A percentile compares a stretch with the other conserved stretches of the same genome.
Evolutionary conservation across 805 yeast species (phyloP).

Genomic region (Saccharomycopsis synnaedendra): DNA sequence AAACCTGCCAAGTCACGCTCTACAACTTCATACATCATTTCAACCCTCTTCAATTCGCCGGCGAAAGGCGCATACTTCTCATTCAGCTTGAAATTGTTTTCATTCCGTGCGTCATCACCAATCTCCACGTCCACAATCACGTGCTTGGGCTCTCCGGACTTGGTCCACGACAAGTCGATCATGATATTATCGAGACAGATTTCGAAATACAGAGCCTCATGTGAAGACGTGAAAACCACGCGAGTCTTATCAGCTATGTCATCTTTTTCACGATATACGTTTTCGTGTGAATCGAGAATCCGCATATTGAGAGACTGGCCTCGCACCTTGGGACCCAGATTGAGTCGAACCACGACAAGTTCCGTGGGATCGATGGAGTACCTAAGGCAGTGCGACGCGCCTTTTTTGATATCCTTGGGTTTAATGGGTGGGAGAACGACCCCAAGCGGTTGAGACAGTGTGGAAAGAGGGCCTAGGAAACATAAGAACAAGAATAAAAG

Average conservation of each 20-base stretch:
- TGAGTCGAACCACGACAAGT: slow-evolving; percentile 9
- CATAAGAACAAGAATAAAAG: neutral
- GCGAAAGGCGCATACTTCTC: slow-evolving; percentile 11
- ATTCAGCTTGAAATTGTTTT: slow-evolving; percentile 6
- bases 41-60: slow-evolving; percentile 1
- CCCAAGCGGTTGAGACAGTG: slow-evolving; percentile 3
- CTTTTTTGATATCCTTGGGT: slow-evolving; percentile 7
- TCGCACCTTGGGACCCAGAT: slow-evolving; percentile 5
- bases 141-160: slow-evolving; percentile 19
- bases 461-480: neutral
- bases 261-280: slow-evolving; percentile 7
- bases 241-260: slow-evolving; percentile 5
- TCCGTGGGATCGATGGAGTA: slow-evolving; percentile 2
- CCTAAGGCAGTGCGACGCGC: slow-evolving; percentile 4
- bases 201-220: slow-evolving; percentile 13
- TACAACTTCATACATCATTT: neutral
- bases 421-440: slow-evolving; percentile 8
- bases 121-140: slow-evolving; percentile 18
- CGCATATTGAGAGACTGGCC: slow-evolving; percentile 10
- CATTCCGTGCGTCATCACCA: slow-evolving; percentile 7
- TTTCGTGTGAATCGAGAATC: slow-evolving; percentile 2
- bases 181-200: slow-evolving; percentile 23
- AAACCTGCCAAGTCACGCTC: slow-evolving; percentile 7
- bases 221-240: slow-evolving; percentile 10
- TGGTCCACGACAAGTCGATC: slow-evolving; percentile 26